Base-by-base conservation (phyloP, 371 early-diverging fungal species). In the Phascolomyces articulosus region DNA sequence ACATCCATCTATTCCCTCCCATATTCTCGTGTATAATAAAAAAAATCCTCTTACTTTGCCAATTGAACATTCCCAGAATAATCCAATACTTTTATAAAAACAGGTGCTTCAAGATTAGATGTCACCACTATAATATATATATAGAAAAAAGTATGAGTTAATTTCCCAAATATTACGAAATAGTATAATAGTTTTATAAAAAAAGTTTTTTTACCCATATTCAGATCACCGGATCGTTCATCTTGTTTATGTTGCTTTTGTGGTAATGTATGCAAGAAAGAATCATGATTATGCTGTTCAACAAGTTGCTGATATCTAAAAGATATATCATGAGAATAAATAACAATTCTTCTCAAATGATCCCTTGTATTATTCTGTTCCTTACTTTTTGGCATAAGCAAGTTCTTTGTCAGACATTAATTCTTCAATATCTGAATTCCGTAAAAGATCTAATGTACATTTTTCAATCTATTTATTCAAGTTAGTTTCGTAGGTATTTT, bases 101-200 rank as follows among this genome's bases (percentile, higher is more conserved):
- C 93, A 2, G 93, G 90, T 27, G 85, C 80, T 38, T 92, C 87
- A 51, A 90, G 58, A 54, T 90, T 87, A 0, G 93, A 90, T 51
- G 70, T 77, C 8, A 84, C 76, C n/a, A 91, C 91, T 87, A 77
- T 40, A 58, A 59, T 34, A 21, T 29, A 20, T 9, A 18, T 23
- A 13, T 15, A 49, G 9, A 53, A 26, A 38, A n/a, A n/a, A 4
- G 15, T n/a, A 31, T 24, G 21, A 34, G 55, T 24, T 31, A 24
- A 64, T 6, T 62, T 38, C 21, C 13, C 9, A 23, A 0, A 20
- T 28, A 38, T 20, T 6, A 63, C 21, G 9, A 4, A n/a, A 4
- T 44, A 15, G 4, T 18, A 44, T 15, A 44, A 4, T 44, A 16
- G 4, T 18, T 44, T 13, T 44, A 13, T 4, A 44, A 13, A 13